These are phyloP conservation scores for Xerophyta viscosa DNA, from an alignment of 106 monocot species.

Conservation along the genomic window DNA sequence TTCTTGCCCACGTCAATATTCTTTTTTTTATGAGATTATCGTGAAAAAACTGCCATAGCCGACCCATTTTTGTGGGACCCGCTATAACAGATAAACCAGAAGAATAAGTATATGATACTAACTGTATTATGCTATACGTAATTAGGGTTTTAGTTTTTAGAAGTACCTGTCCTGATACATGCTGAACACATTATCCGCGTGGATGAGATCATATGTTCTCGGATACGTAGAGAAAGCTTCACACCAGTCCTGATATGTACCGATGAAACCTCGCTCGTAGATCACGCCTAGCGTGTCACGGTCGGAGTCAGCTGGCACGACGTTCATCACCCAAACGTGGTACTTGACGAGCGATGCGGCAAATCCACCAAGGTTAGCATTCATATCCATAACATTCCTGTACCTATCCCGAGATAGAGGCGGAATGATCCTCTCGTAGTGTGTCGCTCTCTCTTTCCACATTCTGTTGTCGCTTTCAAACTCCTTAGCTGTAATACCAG, in stretches of 20 bases:
- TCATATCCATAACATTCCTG: slow-evolving; percentile 77
- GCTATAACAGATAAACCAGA: too few species aligned
- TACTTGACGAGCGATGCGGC: slow-evolving; percentile 40
- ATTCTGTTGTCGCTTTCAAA: slow-evolving; percentile 36
- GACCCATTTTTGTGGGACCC: too few species aligned
- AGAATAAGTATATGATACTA: too few species aligned
- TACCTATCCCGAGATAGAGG: slow-evolving; percentile 32
- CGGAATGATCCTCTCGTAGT: slow-evolving; percentile 43
- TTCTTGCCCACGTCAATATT: too few species aligned
- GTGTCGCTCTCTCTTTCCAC: slow-evolving; percentile 33
- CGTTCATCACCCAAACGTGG: slow-evolving; percentile 78
- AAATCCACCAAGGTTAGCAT: slow-evolving; percentile 42
- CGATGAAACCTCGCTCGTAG: slow-evolving; percentile 61
- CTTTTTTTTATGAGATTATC: too few species aligned
- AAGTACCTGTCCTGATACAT: slow-evolving; percentile 62
- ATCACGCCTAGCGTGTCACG: slow-evolving; percentile 44
- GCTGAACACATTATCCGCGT: slow-evolving; percentile 45
- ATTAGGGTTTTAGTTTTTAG: too few species aligned
- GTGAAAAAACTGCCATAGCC: too few species aligned
- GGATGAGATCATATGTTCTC: slow-evolving; percentile 69
- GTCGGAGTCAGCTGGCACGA: slow-evolving; percentile 18
- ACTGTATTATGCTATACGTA: too few species aligned
- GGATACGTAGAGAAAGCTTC: slow-evolving; percentile 77
- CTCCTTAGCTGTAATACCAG: slow-evolving; percentile 24
- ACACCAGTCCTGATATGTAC: slow-evolving; percentile 72